These are phyloP conservation scores for Cyamopsis tetragonoloba DNA, from an alignment of 306 rosid species.

Conservation along the genomic window DNA sequence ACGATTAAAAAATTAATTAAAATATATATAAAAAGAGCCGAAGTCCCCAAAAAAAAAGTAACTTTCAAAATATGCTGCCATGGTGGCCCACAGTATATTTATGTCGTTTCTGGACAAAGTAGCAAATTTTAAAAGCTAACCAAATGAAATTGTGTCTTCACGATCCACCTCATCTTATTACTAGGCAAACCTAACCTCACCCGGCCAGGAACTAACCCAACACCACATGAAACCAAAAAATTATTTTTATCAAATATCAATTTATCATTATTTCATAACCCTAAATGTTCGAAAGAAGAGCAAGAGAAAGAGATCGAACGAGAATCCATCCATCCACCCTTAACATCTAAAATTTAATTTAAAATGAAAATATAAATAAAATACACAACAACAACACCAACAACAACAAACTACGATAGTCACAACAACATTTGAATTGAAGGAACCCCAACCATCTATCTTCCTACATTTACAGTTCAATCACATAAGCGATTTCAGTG, in stretches of 20 bases:
- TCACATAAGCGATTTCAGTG: slow-evolving; percentile 83
- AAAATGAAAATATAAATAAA: too few species aligned
- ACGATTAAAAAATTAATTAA: background rate
- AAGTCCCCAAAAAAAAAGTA: background rate
- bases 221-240: slow-evolving; percentile 22
- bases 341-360: too few species aligned
- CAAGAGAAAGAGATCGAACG: background rate
- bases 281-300: slow-evolving; percentile 25
- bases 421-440: slow-evolving; percentile 11
- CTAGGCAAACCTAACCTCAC: slow-evolving; percentile 40
- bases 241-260: too few species aligned
- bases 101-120: slow-evolving; percentile 32
- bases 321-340: too few species aligned
- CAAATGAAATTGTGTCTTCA: background rate
- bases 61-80: slow-evolving; percentile 31
- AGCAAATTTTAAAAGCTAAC: background rate
- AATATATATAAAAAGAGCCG: background rate
- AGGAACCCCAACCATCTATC: slow-evolving; percentile 31
- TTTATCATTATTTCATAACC: slow-evolving; percentile 33
- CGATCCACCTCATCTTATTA: slow-evolving; percentile 30
- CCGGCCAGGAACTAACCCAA: slow-evolving; percentile 32
- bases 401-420: slow-evolving; percentile 6
- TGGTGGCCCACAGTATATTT: slow-evolving; percentile 39
- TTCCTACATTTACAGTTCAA: slow-evolving; percentile 1
- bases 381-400: background rate